A percentile compares a stretch with the other conserved stretches of the same genome.
Conservation (phyloP, 2,329 filamentous ascomycete species). For the Colletotrichum tanaceti region DNA sequence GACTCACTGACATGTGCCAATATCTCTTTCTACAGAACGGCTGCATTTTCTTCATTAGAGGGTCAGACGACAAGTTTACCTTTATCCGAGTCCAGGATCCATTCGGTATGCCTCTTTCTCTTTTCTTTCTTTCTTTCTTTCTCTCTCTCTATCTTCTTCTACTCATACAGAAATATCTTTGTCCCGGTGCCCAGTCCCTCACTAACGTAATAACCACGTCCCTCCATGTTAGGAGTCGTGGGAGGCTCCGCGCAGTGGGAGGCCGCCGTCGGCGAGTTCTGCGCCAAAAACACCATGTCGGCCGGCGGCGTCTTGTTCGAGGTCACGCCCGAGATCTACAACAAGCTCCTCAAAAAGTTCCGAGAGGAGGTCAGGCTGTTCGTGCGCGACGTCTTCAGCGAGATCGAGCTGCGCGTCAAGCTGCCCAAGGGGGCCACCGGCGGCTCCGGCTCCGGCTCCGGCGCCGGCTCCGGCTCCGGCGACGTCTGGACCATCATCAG, state of each 20-base stretch:
- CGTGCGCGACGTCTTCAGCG: background rate
- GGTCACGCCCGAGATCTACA: background rate
- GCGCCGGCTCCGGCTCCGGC: no score
- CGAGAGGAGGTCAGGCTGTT: background rate
- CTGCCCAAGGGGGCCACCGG: background rate
- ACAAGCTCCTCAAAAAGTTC: background rate
- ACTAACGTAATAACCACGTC: background rate
- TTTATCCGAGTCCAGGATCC: slow-evolving; percentile 9
- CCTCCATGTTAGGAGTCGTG: background rate
- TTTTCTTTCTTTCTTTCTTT: no score
- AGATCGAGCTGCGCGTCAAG: background rate
- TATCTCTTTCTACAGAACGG: slow-evolving; percentile 16
- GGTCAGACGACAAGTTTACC: background rate
- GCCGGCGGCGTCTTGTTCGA: background rate
- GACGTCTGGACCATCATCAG: background rate
- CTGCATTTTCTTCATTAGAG: slow-evolving; percentile 21
- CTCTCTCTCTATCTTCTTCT: no score
- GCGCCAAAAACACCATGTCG: background rate
- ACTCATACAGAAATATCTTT: no score
- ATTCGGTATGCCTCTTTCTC: slow-evolving; percentile 17
- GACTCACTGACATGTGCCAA: no score
- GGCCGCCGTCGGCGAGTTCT: slow-evolving; percentile 19
- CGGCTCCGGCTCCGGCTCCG: no score
- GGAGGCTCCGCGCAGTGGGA: slow-evolving; percentile 35
- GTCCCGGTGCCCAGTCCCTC: accelerated